These are phyloP conservation scores for Aspergillus haitiensis DNA, from an alignment of 495 filamentous ascomycete genomes.

Conservation along the genomic window DNA sequence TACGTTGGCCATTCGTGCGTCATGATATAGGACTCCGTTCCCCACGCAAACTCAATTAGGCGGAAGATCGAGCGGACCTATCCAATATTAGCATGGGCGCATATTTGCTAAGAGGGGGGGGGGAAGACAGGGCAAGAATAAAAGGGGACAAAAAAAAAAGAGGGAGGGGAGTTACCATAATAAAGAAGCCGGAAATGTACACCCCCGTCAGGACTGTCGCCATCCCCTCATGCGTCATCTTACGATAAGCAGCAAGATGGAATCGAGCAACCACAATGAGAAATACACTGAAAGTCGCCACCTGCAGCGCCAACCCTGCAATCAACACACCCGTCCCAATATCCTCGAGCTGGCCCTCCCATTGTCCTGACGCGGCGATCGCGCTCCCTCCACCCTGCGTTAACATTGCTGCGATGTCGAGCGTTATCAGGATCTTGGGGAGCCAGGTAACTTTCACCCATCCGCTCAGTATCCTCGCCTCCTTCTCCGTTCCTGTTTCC, in stretches of 20 bases:
- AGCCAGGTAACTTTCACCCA: constrained; percentile 24
- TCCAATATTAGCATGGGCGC: neutral
- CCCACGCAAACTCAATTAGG: constrained; percentile 37
- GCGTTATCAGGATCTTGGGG: constrained; percentile 35
- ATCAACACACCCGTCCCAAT: constrained; percentile 31
- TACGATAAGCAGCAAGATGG: constrained; percentile 13
- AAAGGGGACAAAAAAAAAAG: neutral
- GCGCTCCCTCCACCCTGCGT: constrained; percentile 36
- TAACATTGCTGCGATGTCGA: constrained; percentile 34
- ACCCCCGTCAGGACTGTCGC: constrained; percentile 28
- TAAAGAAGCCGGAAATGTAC: constrained; percentile 29
- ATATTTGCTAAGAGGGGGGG: neutral
- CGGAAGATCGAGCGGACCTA: constrained; percentile 39
- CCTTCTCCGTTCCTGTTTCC: neutral
- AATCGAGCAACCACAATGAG: constrained; percentile 28
- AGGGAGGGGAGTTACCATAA: constrained; percentile 25
- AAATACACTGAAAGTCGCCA: constrained; percentile 32
- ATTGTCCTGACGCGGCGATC: constrained; percentile 35
- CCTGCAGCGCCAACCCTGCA: constrained; percentile 30
- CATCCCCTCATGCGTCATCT: constrained; percentile 22
- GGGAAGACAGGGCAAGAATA: neutral
- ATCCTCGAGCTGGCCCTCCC: constrained; percentile 27
- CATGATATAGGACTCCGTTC: constrained; percentile 36
- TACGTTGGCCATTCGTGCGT: constrained; percentile 41
- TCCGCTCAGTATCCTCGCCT: constrained; percentile 16